phyloP scores from a whole-genome alignment of 441 rosid genomes.

The Monsonia emarginata region DNA sequence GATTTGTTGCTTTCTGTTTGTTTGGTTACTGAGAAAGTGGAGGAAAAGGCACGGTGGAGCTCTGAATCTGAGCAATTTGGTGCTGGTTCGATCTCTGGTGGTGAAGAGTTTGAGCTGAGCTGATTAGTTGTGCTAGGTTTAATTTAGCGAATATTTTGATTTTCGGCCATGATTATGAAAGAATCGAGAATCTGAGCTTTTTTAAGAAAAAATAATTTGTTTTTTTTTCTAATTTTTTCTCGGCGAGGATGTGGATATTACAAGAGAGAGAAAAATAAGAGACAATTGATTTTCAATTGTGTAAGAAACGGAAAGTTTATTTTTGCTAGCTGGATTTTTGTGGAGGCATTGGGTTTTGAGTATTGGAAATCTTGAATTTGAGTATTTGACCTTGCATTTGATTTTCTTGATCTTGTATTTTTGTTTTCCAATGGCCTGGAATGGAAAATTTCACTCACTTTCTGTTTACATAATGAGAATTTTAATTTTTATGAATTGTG shows the following conservation, averaged over 20 bases:
- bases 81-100: background rate
- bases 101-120: background rate
- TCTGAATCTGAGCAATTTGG: background rate
- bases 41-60: background rate
- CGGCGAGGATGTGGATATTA: background rate
- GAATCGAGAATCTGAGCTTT: background rate
- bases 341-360: background rate
- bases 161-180: background rate
- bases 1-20: background rate
- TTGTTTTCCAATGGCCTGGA: too few species aligned
- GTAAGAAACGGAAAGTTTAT: background rate
- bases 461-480: too few species aligned
- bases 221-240: background rate
- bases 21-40: conserved; percentile 8
- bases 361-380: background rate
- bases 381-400: background rate
- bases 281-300: background rate
- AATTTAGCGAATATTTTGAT: background rate
- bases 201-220: background rate
- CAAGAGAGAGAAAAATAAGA: too few species aligned
- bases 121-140: background rate
- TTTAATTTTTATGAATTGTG: too few species aligned
- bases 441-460: too few species aligned
- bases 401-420: too few species aligned
- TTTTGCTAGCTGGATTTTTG: background rate